Conservation (phyloP, 2,329 filamentous ascomycete species). For the Trichoderma koningii region DNA sequence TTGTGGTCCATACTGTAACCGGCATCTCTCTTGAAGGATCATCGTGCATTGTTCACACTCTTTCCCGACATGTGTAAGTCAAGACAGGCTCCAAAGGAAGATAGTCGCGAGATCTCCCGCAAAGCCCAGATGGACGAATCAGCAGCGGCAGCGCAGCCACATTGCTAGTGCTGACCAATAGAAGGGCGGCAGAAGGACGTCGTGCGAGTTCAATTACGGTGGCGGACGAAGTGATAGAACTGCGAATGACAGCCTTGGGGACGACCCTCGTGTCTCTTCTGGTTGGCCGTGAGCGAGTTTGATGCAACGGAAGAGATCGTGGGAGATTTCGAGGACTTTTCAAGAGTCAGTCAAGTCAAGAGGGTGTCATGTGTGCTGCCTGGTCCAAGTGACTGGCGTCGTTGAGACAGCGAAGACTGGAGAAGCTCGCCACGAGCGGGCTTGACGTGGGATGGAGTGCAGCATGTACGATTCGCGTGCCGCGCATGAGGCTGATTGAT, state of each 20-base stretch:
- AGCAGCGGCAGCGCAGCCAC: slow-evolving; percentile 29
- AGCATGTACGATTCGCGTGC: slow-evolving; percentile 25
- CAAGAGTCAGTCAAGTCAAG: not conserved
- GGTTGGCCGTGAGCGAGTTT: slow-evolving; percentile 23
- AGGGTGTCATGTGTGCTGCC: slow-evolving; percentile 9
- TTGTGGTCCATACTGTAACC: no score
- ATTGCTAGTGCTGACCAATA: slow-evolving; percentile 30
- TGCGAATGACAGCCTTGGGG: slow-evolving; percentile 19
- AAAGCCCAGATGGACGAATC: slow-evolving; percentile 28
- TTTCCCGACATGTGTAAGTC: not conserved
- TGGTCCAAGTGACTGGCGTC: slow-evolving; percentile 8
- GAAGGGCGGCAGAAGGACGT: not conserved
- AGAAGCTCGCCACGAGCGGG: slow-evolving; percentile 12
- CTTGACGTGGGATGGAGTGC: slow-evolving; percentile 11
- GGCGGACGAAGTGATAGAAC: not conserved
- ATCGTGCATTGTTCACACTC: not conserved
- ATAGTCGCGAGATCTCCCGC: slow-evolving; percentile 1
- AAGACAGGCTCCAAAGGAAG: not conserved
- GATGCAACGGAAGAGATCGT: not conserved
- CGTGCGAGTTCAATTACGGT: not conserved
- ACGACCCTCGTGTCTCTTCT: slow-evolving; percentile 25
- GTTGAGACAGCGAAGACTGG: not conserved
- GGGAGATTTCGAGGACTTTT: not conserved
- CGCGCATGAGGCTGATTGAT: slow-evolving; percentile 10
- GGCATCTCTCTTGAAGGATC: not conserved